Conservation (phyloP, 257 asterid species). For the Przewalskia tangutica region DNA sequence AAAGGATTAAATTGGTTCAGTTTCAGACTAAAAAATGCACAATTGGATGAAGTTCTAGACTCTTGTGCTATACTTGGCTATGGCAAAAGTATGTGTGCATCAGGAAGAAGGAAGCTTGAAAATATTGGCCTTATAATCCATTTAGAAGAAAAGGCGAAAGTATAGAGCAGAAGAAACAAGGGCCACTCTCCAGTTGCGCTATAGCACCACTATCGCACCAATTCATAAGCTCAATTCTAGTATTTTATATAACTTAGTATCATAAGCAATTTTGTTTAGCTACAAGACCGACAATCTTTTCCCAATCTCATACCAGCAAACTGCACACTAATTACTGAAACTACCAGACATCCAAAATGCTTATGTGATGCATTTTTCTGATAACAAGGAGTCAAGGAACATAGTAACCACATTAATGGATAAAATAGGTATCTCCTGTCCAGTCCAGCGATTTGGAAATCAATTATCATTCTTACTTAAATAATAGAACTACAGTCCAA, state of each 20-base stretch:
- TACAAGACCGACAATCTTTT: neutral
- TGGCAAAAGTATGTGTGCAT: neutral
- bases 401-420: neutral
- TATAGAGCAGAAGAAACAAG: neutral
- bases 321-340: neutral
- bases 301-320: neutral
- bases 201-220: neutral
- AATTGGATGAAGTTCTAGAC: neutral
- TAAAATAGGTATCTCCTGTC: neutral
- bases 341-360: neutral
- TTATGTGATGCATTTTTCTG: neutral
- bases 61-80: neutral
- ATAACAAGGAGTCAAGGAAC: neutral
- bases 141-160: neutral
- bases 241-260: neutral
- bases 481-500: neutral
- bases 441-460: neutral
- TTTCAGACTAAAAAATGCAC: neutral
- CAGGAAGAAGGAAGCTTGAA: neutral
- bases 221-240: neutral
- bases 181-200: neutral
- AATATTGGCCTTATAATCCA: neutral
- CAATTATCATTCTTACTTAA: neutral
- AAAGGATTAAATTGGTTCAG: neutral
- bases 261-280: neutral